Conservation (phyloP, 371 early-diverging fungal genomes). For the Dinochytrium kinnereticum region DNA sequence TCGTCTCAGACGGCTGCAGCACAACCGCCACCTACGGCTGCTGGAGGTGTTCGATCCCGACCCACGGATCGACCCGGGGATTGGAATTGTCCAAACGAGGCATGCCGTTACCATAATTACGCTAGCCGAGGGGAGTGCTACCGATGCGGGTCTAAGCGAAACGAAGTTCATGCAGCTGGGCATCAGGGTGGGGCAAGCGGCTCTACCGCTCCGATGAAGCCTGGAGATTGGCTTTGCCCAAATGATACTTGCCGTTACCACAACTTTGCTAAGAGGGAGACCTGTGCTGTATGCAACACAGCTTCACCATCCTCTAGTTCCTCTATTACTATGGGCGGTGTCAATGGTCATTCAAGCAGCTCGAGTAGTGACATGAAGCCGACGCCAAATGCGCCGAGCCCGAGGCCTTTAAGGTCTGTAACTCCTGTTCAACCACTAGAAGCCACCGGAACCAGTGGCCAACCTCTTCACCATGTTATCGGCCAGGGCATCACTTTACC, state of each 20-base stretch:
- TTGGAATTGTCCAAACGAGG: conserved; percentile 61
- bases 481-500: no score
- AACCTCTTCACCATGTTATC: no score
- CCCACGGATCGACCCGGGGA: conserved; percentile 49
- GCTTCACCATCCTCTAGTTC: no score
- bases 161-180: neutral
- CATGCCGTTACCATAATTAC: conserved; percentile 65
- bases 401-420: no score
- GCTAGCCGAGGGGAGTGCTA: conserved; percentile 39
- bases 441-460: no score
- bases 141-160: conserved; percentile 38
- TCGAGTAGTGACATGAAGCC: no score
- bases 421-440: no score
- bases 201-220: conserved; percentile 45
- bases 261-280: conserved; percentile 70
- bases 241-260: conserved; percentile 70
- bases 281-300: conserved; percentile 26
- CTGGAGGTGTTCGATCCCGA: conserved; percentile 42
- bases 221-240: conserved; percentile 77
- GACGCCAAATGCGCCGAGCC: no score
- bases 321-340: no score
- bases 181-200: neutral
- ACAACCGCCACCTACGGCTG: conserved; percentile 24
- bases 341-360: no score
- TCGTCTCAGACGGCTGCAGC: conserved; percentile 8